Evolutionary conservation across 2,329 filamentous ascomycete genomes (phyloP).

Genomic region (Aspergillus sp.): DNA sequence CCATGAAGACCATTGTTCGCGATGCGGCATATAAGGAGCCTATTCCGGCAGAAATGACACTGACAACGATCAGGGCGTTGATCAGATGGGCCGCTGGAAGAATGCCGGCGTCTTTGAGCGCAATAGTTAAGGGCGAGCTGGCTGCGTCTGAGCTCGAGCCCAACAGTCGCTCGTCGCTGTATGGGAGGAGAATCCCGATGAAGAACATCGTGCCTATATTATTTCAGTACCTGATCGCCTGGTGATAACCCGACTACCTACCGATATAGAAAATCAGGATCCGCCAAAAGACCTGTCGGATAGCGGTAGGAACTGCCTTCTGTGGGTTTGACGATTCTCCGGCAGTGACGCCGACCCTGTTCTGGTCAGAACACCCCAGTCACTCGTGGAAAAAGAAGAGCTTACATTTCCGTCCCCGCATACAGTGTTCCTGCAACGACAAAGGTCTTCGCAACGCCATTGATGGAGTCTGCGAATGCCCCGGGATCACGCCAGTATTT

Average conservation of each 20-base stretch:
- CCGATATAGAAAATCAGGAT: constrained; percentile 61
- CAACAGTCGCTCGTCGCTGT: constrained; percentile 64
- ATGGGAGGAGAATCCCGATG: constrained; percentile 71
- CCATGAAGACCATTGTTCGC: constrained; percentile 73
- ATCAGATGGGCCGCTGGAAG: constrained; percentile 71
- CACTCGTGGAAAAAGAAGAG: background rate
- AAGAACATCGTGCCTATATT: constrained; percentile 64
- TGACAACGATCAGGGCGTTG: constrained; percentile 74
- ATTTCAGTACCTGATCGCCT: background rate
- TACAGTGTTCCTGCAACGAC: constrained; percentile 36
- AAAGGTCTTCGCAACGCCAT: constrained; percentile 37
- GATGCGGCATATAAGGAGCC: constrained; percentile 76
- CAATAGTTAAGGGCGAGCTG: constrained; percentile 71
- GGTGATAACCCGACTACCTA: constrained; percentile 7
- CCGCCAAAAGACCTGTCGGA: constrained; percentile 42
- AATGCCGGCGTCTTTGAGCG: constrained; percentile 73
- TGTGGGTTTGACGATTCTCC: constrained; percentile 43
- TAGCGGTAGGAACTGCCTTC: constrained; percentile 47
- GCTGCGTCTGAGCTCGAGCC: constrained; percentile 63
- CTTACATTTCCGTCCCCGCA: constrained; percentile 36
- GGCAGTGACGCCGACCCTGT: constrained; percentile 37
- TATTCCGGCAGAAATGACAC: constrained; percentile 71
- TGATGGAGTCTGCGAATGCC: constrained; percentile 35
- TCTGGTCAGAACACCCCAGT: background rate
- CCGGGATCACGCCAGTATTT: constrained; percentile 39